These are phyloP conservation scores for Pogostemon cablin DNA, from an alignment of 257 asterid species.

Conservation along the genomic window DNA sequence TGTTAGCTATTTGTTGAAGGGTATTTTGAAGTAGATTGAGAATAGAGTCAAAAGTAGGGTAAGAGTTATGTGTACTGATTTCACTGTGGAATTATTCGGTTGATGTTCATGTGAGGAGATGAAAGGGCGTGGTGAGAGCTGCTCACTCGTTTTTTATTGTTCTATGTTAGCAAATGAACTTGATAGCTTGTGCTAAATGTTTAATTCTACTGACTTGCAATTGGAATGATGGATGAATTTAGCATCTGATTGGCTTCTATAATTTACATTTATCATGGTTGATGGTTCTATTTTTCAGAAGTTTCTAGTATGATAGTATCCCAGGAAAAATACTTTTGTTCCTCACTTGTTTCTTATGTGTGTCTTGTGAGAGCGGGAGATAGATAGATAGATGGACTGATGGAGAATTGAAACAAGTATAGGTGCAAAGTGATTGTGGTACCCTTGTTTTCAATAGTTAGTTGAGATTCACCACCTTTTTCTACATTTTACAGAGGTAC, in stretches of 20 bases:
- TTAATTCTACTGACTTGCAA: background rate
- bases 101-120: constrained; percentile 7
- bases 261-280: background rate
- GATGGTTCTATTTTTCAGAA: background rate
- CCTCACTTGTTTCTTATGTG: no score
- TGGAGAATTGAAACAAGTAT: background rate
- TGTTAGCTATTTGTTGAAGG: background rate
- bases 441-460: background rate
- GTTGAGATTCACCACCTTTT: background rate
- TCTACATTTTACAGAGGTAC: background rate
- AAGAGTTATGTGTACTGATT: background rate
- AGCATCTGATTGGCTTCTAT: background rate
- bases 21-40: constrained; percentile 19
- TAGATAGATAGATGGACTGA: no score
- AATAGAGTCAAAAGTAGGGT: background rate
- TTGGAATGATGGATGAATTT: background rate
- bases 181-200: constrained; percentile 6
- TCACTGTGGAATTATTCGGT: background rate
- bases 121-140: background rate
- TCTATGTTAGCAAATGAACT: constrained; percentile 6
- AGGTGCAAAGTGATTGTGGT: background rate
- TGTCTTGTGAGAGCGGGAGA: no score
- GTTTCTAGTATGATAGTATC: background rate
- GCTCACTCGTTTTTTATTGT: background rate
- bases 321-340: background rate